Conservation (phyloP, 2,329 filamentous ascomycete genomes). For the Phialemonium atrogriseum region DNA sequence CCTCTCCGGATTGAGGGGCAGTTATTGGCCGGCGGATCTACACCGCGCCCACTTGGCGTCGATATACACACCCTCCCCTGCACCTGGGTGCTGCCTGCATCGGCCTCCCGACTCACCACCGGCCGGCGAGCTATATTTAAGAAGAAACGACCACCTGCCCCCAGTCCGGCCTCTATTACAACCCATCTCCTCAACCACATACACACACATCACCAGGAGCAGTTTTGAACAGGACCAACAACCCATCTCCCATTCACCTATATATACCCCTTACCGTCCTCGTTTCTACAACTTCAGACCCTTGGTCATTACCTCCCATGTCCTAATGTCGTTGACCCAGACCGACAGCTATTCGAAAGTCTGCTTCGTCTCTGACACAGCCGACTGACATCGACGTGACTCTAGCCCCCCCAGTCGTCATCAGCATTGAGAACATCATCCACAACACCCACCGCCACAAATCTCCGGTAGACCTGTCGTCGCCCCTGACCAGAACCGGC, state of each 20-base stretch:
- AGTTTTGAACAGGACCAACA: slow-evolving; percentile 1
- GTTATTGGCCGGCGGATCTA: too few relatives aligned
- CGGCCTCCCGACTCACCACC: too few relatives aligned
- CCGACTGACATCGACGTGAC: slow-evolving; percentile 20
- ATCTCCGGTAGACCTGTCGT: slow-evolving; percentile 4
- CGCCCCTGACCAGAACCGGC: not conserved
- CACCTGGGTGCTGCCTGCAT: too few relatives aligned
- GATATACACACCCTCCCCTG: too few relatives aligned
- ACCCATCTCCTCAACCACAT: slow-evolving; percentile 1
- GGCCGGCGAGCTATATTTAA: too few relatives aligned
- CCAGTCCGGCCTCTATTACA: too few relatives aligned
- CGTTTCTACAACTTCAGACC: too few relatives aligned
- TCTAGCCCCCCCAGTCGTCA: slow-evolving; percentile 7
- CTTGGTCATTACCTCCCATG: too few relatives aligned
- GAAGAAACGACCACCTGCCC: too few relatives aligned
- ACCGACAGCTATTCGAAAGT: slow-evolving; percentile 13
- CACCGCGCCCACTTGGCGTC: too few relatives aligned
- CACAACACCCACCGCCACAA: slow-evolving; percentile 5
- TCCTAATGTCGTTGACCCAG: slow-evolving; percentile 23
- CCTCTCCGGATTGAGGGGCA: too few relatives aligned
- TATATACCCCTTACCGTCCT: slow-evolving; percentile 2
- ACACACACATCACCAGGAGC: not conserved
- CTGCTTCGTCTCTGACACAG: slow-evolving; percentile 23
- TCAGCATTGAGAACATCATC: slow-evolving; percentile 8
- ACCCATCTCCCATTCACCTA: not conserved